These are phyloP conservation scores for Aspergillus mulundensis DNA, from an alignment of 495 filamentous ascomycete species.

Conservation along the genomic window DNA sequence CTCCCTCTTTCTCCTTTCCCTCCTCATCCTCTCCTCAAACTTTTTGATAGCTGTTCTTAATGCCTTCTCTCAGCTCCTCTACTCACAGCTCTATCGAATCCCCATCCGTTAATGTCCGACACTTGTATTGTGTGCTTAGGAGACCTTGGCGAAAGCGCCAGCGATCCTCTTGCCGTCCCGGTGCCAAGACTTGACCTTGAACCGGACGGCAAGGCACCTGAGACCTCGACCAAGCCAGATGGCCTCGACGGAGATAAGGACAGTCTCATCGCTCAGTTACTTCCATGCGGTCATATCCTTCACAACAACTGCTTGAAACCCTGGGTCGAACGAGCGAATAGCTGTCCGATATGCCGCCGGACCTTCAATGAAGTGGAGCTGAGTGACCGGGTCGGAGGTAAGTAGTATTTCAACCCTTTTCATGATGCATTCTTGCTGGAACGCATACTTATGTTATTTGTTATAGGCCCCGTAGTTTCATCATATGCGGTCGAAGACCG, in stretches of 20 bases:
- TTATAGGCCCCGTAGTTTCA: conserved; percentile 65
- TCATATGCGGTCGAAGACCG: conserved; percentile 83
- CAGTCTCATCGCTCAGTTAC: conserved; percentile 56
- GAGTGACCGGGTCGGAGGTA: conserved; percentile 72
- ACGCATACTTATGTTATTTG: neutral
- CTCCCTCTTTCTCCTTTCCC: conserved; percentile 23
- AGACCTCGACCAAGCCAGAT: conserved; percentile 34
- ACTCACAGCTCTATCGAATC: conserved; percentile 27
- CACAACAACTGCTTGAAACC: conserved; percentile 88
- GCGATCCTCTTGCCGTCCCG: conserved; percentile 45
- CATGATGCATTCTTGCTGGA: neutral
- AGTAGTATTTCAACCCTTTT: conserved; percentile 19
- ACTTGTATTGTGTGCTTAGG: conserved; percentile 96
- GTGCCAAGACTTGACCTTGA: conserved; percentile 44
- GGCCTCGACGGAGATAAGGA: conserved; percentile 34
- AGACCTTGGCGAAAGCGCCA: conserved; percentile 66
- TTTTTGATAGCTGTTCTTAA: conserved; percentile 39
- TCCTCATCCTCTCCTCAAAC: conserved; percentile 14
- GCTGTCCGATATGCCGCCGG: conserved; percentile 92
- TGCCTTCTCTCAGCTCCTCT: conserved; percentile 38
- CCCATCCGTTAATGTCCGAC: conserved; percentile 68
- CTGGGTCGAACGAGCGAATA: conserved; percentile 95
- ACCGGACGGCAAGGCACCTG: conserved; percentile 29
- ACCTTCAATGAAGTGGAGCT: conserved; percentile 87
- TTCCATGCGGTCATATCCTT: conserved; percentile 80